These are phyloP conservation scores for Tilletiaria anomala DNA, from an alignment of 1,284 basidiomycete genomes.

Conservation along the genomic window DNA sequence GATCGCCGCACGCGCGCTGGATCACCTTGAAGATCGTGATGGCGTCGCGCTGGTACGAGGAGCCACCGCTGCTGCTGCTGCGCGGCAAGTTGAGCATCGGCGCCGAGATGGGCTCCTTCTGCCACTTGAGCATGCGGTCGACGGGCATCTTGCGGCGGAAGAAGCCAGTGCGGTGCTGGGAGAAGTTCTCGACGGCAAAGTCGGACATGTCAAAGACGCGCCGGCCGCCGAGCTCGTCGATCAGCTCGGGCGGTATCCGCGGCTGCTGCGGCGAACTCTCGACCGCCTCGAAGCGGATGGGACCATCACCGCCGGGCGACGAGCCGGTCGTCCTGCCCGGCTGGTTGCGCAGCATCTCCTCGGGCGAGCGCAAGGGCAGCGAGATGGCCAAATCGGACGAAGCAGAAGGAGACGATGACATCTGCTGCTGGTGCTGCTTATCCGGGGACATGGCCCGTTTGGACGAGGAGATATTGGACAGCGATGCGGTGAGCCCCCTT, in stretches of 20 bases:
- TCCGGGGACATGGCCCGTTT: too few species aligned
- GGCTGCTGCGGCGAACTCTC: background rate
- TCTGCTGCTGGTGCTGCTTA: too few species aligned
- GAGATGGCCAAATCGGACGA: too few species aligned
- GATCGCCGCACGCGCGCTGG: conserved; percentile 79
- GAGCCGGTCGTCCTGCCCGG: too few species aligned
- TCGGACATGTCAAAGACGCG: background rate
- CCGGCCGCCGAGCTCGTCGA: background rate
- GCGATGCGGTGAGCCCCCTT: too few species aligned
- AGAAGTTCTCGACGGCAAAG: conserved; percentile 2
- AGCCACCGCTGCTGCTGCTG: too few species aligned
- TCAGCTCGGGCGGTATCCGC: background rate
- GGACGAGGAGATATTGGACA: too few species aligned
- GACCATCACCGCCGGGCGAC: too few species aligned
- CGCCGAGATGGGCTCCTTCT: conserved; percentile 51
- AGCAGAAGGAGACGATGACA: too few species aligned
- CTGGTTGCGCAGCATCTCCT: too few species aligned
- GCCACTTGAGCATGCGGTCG: conserved; percentile 3
- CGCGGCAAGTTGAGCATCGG: conserved; percentile 51
- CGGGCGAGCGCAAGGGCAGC: too few species aligned
- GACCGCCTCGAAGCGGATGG: too few species aligned
- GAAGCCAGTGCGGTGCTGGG: conserved; percentile 3
- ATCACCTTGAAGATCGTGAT: conserved; percentile 72
- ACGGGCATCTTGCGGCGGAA: conserved; percentile 3
- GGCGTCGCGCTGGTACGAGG: conserved; percentile 58